Evolutionary conservation across 2,329 filamentous ascomycete genomes (phyloP), one percentile per base, ranked within the genome.

Genomic region (Cladosporium sphaerospermum): DNA sequence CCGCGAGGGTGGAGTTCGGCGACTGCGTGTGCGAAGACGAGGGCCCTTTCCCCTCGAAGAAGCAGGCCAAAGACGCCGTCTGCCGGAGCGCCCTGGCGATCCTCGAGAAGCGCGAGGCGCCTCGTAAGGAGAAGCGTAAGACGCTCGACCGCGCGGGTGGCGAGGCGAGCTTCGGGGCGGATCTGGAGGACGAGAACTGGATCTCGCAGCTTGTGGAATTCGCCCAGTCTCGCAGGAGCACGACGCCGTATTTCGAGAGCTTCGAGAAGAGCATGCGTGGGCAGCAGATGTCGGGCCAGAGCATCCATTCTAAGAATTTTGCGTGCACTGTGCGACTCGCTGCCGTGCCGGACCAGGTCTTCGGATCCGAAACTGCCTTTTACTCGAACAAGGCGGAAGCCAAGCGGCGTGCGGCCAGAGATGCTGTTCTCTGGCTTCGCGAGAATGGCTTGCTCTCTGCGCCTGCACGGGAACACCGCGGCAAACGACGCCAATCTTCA

Each of bases 341-440:
- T 6, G 59, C 50, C n/a, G 45, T 54, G 41, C 59, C 64, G 14
- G 43, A 56, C 8, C 54, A 61, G 18, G 48, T 62, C 18, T 75
- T 75, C 54, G 73, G 75, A 54, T 65, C 64, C 19, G 58, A 60
- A 9, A 56, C 57, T 2, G 53, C 56, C 0, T 59, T 66, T 9
- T 73, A 71, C 59, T 52, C 61, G 4, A 67, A 58, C 32, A 77
- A 77, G 52, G 69, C 72, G 54, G 62, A 64, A 9, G 75, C 75
- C 1, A 69, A 70, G 16, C 65, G 67, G 36, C 63, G 67, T 48
- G 71, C 73, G 16, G 73, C 75, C 8, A 59, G 62, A 52, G 64
- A 67, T 53, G 74, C 73, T 3, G 63, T 75, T 14, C 57, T 67
- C 23, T 69, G 72, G 64, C 68, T 75, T 53, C 69, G 74, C 52